phyloP scores from a whole-genome alignment of 2,329 filamentous ascomycete species.

The Ilyonectria sp. region DNA sequence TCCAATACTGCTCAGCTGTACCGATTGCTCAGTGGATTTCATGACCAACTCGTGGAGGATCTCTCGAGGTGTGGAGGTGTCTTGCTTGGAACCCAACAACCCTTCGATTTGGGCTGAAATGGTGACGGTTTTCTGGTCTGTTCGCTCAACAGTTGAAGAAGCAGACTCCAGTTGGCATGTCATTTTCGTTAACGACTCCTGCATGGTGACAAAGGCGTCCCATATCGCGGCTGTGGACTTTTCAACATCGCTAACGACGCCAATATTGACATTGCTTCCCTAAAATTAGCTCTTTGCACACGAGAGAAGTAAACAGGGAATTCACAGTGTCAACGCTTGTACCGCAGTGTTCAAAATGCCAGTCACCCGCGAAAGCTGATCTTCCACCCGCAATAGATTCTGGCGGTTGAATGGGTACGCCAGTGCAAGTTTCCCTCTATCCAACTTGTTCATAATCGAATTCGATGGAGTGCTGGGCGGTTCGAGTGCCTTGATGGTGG shows the following conservation, averaged over 20 bases:
- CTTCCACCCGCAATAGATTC: background rate
- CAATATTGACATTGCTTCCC: background rate
- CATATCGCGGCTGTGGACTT: background rate
- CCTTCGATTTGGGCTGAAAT: background rate
- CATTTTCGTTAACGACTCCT: background rate
- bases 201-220: background rate
- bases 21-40: background rate
- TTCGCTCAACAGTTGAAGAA: background rate
- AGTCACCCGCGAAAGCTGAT: background rate
- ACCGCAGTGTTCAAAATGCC: background rate
- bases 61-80: background rate
- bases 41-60: background rate
- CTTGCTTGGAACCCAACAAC: background rate
- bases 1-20: background rate
- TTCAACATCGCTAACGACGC: background rate
- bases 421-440: background rate
- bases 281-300: background rate
- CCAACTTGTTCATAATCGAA: background rate
- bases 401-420: background rate
- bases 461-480: background rate
- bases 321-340: background rate
- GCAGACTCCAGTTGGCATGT: background rate
- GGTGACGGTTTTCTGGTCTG: background rate
- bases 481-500: background rate
- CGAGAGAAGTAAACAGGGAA: background rate